phyloP scores from a whole-genome alignment of 169 alveolate genomes.

The Plasmodium gonderi region DNA sequence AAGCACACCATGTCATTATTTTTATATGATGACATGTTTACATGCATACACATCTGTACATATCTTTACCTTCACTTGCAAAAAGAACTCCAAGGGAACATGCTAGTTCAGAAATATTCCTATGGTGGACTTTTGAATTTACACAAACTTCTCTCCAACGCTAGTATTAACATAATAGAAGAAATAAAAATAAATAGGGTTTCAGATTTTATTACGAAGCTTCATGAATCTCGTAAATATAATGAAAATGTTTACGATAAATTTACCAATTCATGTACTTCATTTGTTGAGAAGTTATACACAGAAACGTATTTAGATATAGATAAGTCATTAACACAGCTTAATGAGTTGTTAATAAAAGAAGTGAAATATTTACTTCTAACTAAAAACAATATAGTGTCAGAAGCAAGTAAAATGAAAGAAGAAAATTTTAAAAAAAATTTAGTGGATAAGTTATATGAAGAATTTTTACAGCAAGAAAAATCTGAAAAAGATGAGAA shows the following conservation, averaged over 20 bases:
- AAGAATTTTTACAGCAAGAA: slow-evolving; percentile 75
- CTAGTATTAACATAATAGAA: slow-evolving; percentile 8
- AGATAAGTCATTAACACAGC: slow-evolving; percentile 27
- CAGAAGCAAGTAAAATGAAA: slow-evolving; percentile 18
- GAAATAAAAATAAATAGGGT: slow-evolving; percentile 38
- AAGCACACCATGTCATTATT: too few relatives aligned
- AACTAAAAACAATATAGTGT: slow-evolving; percentile 13
- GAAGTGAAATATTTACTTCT: slow-evolving; percentile 55
- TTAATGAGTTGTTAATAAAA: slow-evolving; percentile 62
- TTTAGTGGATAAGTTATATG: slow-evolving; percentile 66
- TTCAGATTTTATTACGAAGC: not conserved
- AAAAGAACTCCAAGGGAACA: slow-evolving; percentile 7
- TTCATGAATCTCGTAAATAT: not conserved
- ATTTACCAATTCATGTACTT: slow-evolving; percentile 14
- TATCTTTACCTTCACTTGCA: too few relatives aligned
- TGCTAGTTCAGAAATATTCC: slow-evolving; percentile 42
- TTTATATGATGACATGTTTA: too few relatives aligned
- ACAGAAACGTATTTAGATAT: slow-evolving; percentile 37
- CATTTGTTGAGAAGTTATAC: slow-evolving; percentile 41
- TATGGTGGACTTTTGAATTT: slow-evolving; percentile 50
- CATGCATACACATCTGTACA: too few relatives aligned
- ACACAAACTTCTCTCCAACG: slow-evolving; percentile 25
- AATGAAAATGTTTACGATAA: slow-evolving; percentile 34
- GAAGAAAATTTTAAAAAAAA: slow-evolving; percentile 40
- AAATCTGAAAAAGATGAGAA: slow-evolving; percentile 35